Percentiles rank a stretch among this genome's conserved stretches.
phyloP scores from a whole-genome alignment of 1,139 yeast genomes.

The Debaryomyces sp. region DNA sequence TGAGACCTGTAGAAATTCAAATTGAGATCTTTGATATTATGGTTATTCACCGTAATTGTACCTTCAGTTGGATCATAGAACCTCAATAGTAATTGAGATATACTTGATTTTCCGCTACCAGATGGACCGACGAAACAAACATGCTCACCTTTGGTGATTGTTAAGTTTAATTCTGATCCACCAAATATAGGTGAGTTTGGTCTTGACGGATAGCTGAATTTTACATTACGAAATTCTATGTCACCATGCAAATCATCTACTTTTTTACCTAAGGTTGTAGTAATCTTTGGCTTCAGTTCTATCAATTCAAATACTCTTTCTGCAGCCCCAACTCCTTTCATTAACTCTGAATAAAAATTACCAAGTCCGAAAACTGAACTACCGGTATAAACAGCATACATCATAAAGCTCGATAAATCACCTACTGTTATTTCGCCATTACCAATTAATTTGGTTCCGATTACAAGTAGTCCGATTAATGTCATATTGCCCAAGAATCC shows the following conservation, averaged over 20 bases:
- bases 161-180: slow-evolving; percentile 52
- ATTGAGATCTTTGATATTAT: slow-evolving; percentile 66
- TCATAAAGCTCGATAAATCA: slow-evolving; percentile 87
- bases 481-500: slow-evolving; percentile 82
- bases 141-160: slow-evolving; percentile 79
- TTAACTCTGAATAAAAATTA: slow-evolving; percentile 85
- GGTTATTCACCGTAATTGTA: slow-evolving; percentile 64
- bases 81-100: slow-evolving; percentile 74
- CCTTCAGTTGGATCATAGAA: slow-evolving; percentile 82
- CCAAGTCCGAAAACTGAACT: slow-evolving; percentile 88
- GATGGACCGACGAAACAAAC: slow-evolving; percentile 96
- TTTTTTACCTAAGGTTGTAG: slow-evolving; percentile 61
- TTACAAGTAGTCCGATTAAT: slow-evolving; percentile 70
- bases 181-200: slow-evolving; percentile 72
- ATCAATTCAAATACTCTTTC: slow-evolving; percentile 86
- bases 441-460: slow-evolving; percentile 80
- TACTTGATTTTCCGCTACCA: slow-evolving; percentile 93
- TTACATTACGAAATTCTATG: slow-evolving; percentile 65
- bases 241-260: slow-evolving; percentile 36
- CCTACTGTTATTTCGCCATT: slow-evolving; percentile 78
- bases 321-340: slow-evolving; percentile 98
- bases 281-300: slow-evolving; percentile 72
- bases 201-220: slow-evolving; percentile 86
- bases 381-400: slow-evolving; percentile 93
- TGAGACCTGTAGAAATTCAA: slow-evolving; percentile 73